Base-by-base conservation (phyloP, 1,284 basidiomycete species). In the Moniliophthora roreri region DNA sequence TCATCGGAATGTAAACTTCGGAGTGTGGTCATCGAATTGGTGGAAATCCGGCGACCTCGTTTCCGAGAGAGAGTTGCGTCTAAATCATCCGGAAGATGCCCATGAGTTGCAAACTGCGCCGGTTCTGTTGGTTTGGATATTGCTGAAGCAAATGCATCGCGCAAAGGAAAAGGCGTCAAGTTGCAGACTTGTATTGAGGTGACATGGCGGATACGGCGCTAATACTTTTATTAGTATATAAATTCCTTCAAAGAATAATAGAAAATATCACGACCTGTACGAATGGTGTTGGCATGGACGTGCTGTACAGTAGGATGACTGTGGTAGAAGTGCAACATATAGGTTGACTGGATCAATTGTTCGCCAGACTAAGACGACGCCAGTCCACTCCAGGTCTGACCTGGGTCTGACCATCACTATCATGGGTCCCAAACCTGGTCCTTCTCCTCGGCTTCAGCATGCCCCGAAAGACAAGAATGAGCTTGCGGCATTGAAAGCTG, bases 151-250 rank as follows among this genome's bases (percentile, higher is more conserved):
- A 90, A 76, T 1, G 86, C 77, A 68, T 93, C 90, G 36, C 89
- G 82, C 39, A 81, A 78, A 37, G 91, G 89, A 65, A 89, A 90
- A 1, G 89, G 89, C 10, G 90, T 89, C 38, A 93, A 74, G 63
- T 93, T 93, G 57, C 85, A 81, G 58, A 93, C 75, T 70, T 90
- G 85, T 53, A 93, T 75, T 35, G 82, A 77, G 44, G 79, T 77
- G 48, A 93, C 78, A 70, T 93, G 89, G 59, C 89, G 82, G 57
- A 91, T 74, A 37, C 87, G 85, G 61, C 82, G 82, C 82, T 91
- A 67, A 16, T 18, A 16, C 39, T 13, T 16, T 11, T 16, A 24
- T 28, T 4, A 44, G 20, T 10, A 44, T 18, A n/a, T 23, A 24
- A 3, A n/a, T 15, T 21, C 21, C 16, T 18, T 28, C 10, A 46